A percentile compares a stretch with the other conserved stretches of the same genome.
Conservation (phyloP, 2,329 filamentous ascomycete species). For the Teratosphaeria viscida region DNA sequence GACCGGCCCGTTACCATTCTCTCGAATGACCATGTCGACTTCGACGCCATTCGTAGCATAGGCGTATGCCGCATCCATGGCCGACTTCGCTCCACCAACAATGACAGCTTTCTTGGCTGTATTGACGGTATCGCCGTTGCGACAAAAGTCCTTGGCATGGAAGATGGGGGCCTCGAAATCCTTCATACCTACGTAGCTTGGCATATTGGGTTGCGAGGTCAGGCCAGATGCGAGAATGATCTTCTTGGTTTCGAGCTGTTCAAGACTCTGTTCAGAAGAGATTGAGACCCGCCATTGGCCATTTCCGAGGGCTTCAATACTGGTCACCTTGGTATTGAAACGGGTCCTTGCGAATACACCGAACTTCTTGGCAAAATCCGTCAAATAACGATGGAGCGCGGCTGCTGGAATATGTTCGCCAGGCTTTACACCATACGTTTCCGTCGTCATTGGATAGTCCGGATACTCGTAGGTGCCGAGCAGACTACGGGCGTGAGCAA, state of each 20-base stretch:
- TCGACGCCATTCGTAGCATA: slow-evolving; percentile 41
- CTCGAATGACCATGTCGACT: slow-evolving; percentile 49
- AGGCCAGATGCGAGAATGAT: slow-evolving; percentile 54
- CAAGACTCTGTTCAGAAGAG: not conserved
- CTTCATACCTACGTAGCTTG: slow-evolving; percentile 40
- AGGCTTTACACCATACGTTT: slow-evolving; percentile 34
- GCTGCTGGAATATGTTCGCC: slow-evolving; percentile 51
- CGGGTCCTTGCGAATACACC: slow-evolving; percentile 39
- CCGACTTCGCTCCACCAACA: slow-evolving; percentile 52
- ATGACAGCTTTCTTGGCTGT: slow-evolving; percentile 24
- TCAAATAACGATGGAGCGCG: slow-evolving; percentile 47
- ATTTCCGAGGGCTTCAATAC: not conserved
- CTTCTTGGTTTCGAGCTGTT: slow-evolving; percentile 35
- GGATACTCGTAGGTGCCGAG: slow-evolving; percentile 62
- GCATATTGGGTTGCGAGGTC: slow-evolving; percentile 45
- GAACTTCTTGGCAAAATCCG: slow-evolving; percentile 45
- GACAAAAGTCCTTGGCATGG: not conserved
- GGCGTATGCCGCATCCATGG: slow-evolving; percentile 52
- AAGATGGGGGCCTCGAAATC: slow-evolving; percentile 3
- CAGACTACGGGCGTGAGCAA: slow-evolving; percentile 28
- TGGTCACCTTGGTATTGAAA: slow-evolving; percentile 33
- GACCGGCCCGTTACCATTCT: slow-evolving; percentile 48
- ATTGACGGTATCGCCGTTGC: not conserved
- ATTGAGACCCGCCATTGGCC: not conserved
- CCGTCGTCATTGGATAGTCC: slow-evolving; percentile 55